Base-by-base conservation (phyloP, 2,329 filamentous ascomycete species). In the Penicillium hordei region DNA sequence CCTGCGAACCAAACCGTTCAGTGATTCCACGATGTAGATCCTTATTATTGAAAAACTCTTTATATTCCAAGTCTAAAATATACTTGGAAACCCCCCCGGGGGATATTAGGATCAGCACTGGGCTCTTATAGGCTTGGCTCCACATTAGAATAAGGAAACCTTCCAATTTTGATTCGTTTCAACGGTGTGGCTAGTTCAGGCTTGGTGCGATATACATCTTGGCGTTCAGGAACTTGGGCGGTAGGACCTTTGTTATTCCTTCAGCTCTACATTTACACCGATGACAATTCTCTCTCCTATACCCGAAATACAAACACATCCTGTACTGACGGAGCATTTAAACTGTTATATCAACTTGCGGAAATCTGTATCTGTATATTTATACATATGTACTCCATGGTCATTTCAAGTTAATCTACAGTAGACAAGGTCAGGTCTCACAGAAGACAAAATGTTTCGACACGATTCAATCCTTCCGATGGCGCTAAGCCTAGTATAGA, bases 91-190 rank as follows among this genome's bases (percentile, higher is more conserved):
- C 34, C 6, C 25, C 38, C 38, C 27, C 15, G 49, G 48, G 36
- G 25, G 29, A 52, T 34, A 52, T 52, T 52, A 36, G 21, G 50
- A 52, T 52, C 50, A 36, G 39, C 50, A 29, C 10, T 19, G 25
- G 50, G 29, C 25, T 19, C 50, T 45, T 13, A 44, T 33, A 25
- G 27, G 39, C n/a, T 19, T 15, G 39, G 36, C 49, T 43, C 49
- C 49, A 45, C 49, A 9, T 10, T 25, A 21, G 15, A 52, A 44
- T 45, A 21, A 27, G 15, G 3, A 10, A 44, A 34, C 7, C 19
- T 44, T 29, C 49, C 19, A 52, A 43, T 44, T 44, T n/a, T 34
- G 27, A 52, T 25, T 52, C 21, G 50, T 45, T 44, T 52, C 17
- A 52, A 44, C 48, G 48, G n/a, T 43, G 38, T 51, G 39, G 39